A percentile compares a stretch with the other conserved stretches of the same genome.
phyloP scores from a whole-genome alignment of 352 stramenopile genomes.

The Phytophthora foliorum region DNA sequence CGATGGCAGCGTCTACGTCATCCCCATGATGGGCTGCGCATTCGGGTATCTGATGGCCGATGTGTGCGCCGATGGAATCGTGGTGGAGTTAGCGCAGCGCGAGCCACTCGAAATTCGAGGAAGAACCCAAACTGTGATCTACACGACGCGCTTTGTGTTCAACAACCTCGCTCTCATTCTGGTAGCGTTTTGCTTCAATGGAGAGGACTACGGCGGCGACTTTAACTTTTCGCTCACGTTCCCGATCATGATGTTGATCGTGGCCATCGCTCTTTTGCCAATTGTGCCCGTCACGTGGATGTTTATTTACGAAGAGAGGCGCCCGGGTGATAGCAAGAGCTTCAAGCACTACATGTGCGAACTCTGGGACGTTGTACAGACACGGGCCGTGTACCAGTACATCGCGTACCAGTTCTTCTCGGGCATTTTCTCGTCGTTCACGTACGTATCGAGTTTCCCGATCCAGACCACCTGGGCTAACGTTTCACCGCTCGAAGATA shows the following conservation, averaged over 20 bases:
- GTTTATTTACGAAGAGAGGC: constrained; percentile 51
- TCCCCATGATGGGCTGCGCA: constrained; percentile 54
- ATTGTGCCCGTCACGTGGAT: constrained; percentile 56
- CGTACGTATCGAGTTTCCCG: constrained; percentile 44
- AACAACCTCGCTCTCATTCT: constrained; percentile 50
- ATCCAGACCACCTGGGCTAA: constrained; percentile 58
- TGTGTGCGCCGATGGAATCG: constrained; percentile 57
- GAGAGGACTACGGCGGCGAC: constrained; percentile 54
- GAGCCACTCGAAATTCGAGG: constrained; percentile 56
- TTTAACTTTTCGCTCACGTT: constrained; percentile 60
- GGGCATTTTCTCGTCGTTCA: constrained; percentile 54
- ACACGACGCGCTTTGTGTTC: constrained; percentile 52
- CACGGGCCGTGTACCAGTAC: constrained; percentile 61
- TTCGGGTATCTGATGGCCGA: constrained; percentile 63
- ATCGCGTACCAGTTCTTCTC: constrained; percentile 52
- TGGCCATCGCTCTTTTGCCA: constrained; percentile 35
- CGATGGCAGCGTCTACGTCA: constrained; percentile 50
- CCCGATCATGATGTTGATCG: constrained; percentile 52
- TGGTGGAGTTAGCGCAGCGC: constrained; percentile 59
- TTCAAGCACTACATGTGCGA: constrained; percentile 57
- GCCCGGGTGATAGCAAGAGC: constrained; percentile 33
- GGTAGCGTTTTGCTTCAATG: constrained; percentile 60
- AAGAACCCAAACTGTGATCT: constrained; percentile 59
- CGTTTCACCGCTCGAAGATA: constrained; percentile 55
- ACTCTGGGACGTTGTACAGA: constrained; percentile 62